phyloP scores from a whole-genome alignment of 2,329 filamentous ascomycete species.

The Aspergillus amoenus region DNA sequence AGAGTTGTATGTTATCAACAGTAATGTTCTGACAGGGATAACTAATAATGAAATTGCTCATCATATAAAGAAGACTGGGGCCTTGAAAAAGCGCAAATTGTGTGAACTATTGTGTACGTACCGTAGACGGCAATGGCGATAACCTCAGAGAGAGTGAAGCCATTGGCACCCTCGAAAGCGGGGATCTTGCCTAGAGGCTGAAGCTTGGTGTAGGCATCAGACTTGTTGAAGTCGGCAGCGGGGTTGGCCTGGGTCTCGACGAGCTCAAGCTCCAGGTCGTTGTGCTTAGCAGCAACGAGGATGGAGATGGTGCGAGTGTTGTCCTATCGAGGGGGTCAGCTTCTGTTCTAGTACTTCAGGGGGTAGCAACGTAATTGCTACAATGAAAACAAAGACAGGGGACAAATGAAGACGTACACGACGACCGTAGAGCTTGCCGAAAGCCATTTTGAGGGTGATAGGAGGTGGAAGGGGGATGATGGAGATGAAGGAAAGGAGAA shows the following conservation, averaged over 20 bases:
- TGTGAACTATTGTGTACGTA: constrained; percentile 59
- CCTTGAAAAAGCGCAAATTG: constrained; percentile 5
- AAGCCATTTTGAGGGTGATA: constrained; percentile 68
- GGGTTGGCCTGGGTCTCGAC: constrained; percentile 58
- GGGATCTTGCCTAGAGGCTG: constrained; percentile 90
- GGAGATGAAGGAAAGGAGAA: constrained; percentile 9
- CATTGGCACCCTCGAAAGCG: constrained; percentile 88
- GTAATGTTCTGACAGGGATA: constrained; percentile 96
- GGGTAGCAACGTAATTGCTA: constrained; percentile 16
- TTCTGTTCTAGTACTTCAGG: constrained; percentile 19
- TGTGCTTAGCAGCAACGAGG: constrained; percentile 94
- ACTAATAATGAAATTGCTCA: constrained; percentile 81
- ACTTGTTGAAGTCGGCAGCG: constrained; percentile 62
- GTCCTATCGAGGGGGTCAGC: constrained; percentile 55
- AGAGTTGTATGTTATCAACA: constrained; percentile 80
- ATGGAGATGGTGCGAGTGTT: constrained; percentile 89
- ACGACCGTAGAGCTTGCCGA: constrained; percentile 95
- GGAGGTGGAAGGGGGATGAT: constrained; percentile 15
- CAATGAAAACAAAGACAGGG: constrained; percentile 9
- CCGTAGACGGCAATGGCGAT: constrained; percentile 97
- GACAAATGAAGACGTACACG: constrained; percentile 57
- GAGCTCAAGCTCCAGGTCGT: constrained; percentile 87
- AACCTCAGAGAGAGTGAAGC: constrained; percentile 82
- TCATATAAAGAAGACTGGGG: constrained; percentile 47
- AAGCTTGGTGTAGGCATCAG: constrained; percentile 76